Conservation (phyloP, 495 filamentous ascomycete genomes). For the Tuber indicum region DNA sequence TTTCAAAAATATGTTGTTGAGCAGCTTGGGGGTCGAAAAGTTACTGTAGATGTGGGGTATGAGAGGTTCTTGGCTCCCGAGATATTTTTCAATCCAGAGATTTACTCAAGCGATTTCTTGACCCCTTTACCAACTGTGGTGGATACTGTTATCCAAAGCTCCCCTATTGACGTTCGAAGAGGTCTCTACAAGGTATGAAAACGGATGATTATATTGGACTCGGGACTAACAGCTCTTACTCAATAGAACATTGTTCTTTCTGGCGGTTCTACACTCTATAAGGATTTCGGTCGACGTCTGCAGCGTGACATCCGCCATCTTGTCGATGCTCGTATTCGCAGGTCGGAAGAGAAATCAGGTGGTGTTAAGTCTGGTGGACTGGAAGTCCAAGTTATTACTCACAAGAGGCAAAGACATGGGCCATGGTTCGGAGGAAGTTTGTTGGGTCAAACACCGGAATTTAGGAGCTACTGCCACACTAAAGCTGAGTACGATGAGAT, state of each 20-base stretch:
- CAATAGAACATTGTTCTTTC: constrained; percentile 86
- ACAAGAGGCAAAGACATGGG: constrained; percentile 91
- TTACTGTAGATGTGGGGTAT: constrained; percentile 88
- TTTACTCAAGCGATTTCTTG: constrained; percentile 96
- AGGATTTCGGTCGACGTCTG: constrained; percentile 90
- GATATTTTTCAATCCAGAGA: constrained; percentile 99
- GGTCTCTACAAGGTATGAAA: constrained; percentile 72
- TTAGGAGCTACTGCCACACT: constrained; percentile 96
- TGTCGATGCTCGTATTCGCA: constrained; percentile 83
- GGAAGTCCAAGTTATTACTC: constrained; percentile 92
- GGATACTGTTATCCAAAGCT: constrained; percentile 92
- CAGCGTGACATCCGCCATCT: constrained; percentile 94
- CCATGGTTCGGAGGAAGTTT: constrained; percentile 97
- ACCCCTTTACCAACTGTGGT: constrained; percentile 91
- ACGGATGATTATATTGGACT: neutral
- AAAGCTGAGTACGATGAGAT: constrained; percentile 94
- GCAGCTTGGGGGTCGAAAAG: constrained; percentile 76
- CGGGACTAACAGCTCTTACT: constrained; percentile 11
- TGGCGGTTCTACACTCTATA: constrained; percentile 92
- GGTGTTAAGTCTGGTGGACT: constrained; percentile 72
- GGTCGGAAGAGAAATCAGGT: constrained; percentile 84
- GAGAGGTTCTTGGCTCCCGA: constrained; percentile 97
- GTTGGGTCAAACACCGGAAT: constrained; percentile 97
- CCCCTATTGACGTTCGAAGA: constrained; percentile 92
- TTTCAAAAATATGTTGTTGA: constrained; percentile 83